phyloP scores from a whole-genome alignment of 495 filamentous ascomycete species.

The Tuber borchii region DNA sequence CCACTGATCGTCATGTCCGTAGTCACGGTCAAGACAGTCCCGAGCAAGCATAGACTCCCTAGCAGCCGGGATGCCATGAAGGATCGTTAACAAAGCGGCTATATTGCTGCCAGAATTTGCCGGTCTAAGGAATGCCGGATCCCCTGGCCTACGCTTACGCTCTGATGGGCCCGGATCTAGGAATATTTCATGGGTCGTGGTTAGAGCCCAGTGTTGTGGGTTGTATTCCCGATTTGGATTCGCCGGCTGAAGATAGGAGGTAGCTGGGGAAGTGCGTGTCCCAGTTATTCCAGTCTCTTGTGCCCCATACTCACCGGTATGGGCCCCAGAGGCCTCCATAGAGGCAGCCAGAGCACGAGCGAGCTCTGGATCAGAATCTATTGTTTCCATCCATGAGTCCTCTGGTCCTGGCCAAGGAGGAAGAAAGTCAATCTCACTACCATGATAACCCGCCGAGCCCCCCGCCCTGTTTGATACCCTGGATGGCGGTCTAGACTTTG shows the following conservation, averaged over 20 bases:
- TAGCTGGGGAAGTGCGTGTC: constrained; percentile 39
- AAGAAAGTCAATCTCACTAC: constrained; percentile 16
- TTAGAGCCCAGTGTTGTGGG: constrained; percentile 69
- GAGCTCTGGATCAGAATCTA: constrained; percentile 33
- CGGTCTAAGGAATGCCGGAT: constrained; percentile 68
- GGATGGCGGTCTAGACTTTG: constrained; percentile 38
- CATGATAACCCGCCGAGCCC: constrained; percentile 29
- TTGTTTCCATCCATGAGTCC: constrained; percentile 15
- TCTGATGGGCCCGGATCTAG: constrained; percentile 56
- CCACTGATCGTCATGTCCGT: constrained; percentile 69
- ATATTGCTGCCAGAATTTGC: constrained; percentile 55
- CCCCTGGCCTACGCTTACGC: constrained; percentile 53
- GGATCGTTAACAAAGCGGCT: constrained; percentile 65
- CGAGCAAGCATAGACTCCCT: constrained; percentile 64
- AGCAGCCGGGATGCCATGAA: constrained; percentile 76
- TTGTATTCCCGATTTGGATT: constrained; percentile 58
- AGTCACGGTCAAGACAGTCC: constrained; percentile 51
- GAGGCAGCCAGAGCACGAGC: constrained; percentile 50
- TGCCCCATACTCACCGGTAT: constrained; percentile 39
- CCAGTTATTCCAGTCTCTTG: constrained; percentile 57
- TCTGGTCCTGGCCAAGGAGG: constrained; percentile 1
- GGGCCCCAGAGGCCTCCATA: constrained; percentile 49
- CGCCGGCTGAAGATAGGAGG: constrained; percentile 64
- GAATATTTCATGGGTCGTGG: constrained; percentile 56
- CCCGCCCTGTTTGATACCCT: constrained; percentile 32